Percentiles rank a stretch among this genome's conserved stretches.
phyloP scores from a whole-genome alignment of 768 basidiomycete genomes.

The Mycena chlorophos region DNA sequence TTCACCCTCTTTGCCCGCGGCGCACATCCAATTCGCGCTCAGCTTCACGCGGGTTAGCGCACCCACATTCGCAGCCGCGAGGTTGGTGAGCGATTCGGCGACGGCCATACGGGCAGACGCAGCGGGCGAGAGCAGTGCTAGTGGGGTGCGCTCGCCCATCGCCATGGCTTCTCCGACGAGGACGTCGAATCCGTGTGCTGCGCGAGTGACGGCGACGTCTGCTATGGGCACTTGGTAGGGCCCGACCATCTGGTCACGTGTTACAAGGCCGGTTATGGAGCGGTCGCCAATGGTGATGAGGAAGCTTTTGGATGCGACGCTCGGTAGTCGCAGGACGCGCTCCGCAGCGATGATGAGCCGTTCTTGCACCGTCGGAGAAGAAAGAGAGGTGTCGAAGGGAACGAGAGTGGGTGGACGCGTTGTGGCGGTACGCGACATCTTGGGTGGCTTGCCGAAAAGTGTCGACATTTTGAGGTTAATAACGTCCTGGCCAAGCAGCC shows the following conservation, averaged over 20 bases:
- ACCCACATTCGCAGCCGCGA: constrained; percentile 76
- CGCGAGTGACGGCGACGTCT: constrained; percentile 94
- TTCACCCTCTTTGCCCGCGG: constrained; percentile 85
- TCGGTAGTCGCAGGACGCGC: constrained; percentile 86
- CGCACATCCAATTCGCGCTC: constrained; percentile 99
- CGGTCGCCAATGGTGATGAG: constrained; percentile 98
- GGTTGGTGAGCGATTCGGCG: constrained; percentile 89
- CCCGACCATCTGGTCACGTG: constrained; percentile 98
- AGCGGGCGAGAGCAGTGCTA: constrained; percentile 83
- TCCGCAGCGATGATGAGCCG: constrained; percentile 65
- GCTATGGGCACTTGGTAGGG: constrained; percentile 98
- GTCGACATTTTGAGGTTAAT: constrained; percentile 92
- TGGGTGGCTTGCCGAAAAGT: constrained; percentile 94
- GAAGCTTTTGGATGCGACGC: constrained; percentile 95
- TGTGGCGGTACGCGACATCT: constrained; percentile 76
- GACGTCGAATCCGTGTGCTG: constrained; percentile 90
- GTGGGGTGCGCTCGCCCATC: constrained; percentile 93
- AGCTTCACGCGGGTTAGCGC: constrained; percentile 79
- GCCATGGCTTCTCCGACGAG: constrained; percentile 94
- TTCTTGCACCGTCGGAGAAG: constrained; percentile 38
- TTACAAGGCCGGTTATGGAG: constrained; percentile 89
- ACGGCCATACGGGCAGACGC: constrained; percentile 97
- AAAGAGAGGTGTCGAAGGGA: constrained; percentile 72
- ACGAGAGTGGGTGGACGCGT: constrained; percentile 41
- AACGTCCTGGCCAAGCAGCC: constrained; percentile 73